phyloP scores from a whole-genome alignment of 768 basidiomycete genomes.

The Kwoniella newhampshirensis region DNA sequence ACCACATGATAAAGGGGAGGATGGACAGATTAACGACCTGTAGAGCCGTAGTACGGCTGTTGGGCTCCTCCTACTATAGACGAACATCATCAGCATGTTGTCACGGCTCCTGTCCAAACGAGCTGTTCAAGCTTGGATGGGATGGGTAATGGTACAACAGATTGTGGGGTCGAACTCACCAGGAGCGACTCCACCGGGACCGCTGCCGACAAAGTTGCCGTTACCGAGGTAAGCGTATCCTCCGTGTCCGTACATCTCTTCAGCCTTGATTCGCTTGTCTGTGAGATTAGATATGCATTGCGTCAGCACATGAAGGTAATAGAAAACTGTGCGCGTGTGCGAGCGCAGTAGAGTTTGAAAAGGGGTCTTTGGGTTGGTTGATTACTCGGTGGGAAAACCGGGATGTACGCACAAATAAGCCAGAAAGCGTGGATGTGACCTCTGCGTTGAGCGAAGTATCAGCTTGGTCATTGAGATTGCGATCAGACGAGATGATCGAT shows the following conservation, averaged over 20 bases:
- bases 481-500: constrained; percentile 27
- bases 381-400: background rate
- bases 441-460: background rate
- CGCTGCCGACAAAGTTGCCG: constrained; percentile 43
- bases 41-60: constrained; percentile 34
- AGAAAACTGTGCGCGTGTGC: too few species aligned
- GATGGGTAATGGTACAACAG: background rate
- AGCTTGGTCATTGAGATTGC: too few species aligned
- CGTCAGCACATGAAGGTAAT: too few species aligned
- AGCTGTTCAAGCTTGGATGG: background rate
- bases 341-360: too few species aligned
- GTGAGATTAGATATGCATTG: too few species aligned
- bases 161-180: constrained; percentile 6
- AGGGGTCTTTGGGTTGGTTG: too few species aligned
- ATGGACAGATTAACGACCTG: constrained; percentile 12
- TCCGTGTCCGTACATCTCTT: constrained; percentile 42
- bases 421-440: constrained; percentile 51
- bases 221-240: constrained; percentile 47
- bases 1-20: too few species aligned
- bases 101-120: too few species aligned
- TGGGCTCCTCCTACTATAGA: constrained; percentile 8
- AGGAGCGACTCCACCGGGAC: constrained; percentile 11
- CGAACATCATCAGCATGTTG: background rate
- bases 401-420: constrained; percentile 34
- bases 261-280: constrained; percentile 49